A percentile compares a stretch with the other conserved stretches of the same genome.
These are phyloP conservation scores for Gyromitra esculenta DNA, from an alignment of 2,329 filamentous ascomycete species.

Conservation along the genomic window DNA sequence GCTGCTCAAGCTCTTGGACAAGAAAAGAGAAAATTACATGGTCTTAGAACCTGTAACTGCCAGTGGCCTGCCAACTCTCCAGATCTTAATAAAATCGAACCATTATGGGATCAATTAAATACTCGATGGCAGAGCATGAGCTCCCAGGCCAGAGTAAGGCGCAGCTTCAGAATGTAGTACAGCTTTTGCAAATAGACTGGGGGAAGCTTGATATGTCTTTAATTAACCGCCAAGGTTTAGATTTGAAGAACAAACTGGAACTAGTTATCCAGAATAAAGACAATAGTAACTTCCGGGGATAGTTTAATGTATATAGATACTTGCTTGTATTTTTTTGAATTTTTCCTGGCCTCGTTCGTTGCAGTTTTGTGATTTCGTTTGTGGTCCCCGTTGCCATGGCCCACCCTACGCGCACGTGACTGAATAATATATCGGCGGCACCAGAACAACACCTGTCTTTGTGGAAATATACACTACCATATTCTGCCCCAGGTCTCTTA, in stretches of 20 bases:
- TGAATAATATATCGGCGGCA: slow-evolving; percentile 13
- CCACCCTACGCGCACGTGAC: neutral
- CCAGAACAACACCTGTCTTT: neutral
- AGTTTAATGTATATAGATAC: neutral
- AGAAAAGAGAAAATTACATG: neutral
- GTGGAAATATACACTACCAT: neutral
- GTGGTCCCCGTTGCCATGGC: neutral
- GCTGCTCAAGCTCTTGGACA: neutral
- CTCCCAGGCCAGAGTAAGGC: slow-evolving; percentile 2
- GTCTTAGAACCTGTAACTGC: neutral
- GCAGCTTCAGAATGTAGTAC: neutral
- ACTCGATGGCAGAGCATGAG: slow-evolving; percentile 7
- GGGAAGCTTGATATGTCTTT: slow-evolving; percentile 12
- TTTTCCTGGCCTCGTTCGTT: too few relatives aligned
- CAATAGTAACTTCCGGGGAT: slow-evolving; percentile 20
- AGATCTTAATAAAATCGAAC: slow-evolving; percentile 31
- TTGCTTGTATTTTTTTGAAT: neutral
- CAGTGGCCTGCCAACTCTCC: slow-evolving; percentile 16
- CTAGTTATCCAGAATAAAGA: slow-evolving; percentile 27
- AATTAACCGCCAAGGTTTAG: slow-evolving; percentile 9
- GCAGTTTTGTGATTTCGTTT: neutral
- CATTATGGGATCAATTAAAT: slow-evolving; percentile 14
- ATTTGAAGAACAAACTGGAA: slow-evolving; percentile 23
- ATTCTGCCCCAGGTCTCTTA: neutral
- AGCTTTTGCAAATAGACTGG: neutral